These are phyloP conservation scores for Achaetomiella virescens DNA, from an alignment of 495 filamentous ascomycete genomes.

Conservation along the genomic window DNA sequence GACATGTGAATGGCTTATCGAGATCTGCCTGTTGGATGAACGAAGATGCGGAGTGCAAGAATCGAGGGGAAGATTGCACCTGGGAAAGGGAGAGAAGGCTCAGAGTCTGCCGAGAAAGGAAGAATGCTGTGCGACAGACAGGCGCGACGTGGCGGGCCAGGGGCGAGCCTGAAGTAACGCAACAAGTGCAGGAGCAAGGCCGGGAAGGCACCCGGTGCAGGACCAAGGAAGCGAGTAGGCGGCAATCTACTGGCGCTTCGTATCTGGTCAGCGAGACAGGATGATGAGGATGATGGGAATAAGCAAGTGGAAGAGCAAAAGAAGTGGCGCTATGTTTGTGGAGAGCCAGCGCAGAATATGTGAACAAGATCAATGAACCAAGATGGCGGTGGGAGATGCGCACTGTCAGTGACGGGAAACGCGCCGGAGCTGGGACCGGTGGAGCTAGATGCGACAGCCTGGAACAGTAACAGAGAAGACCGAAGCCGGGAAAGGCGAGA, in stretches of 20 bases:
- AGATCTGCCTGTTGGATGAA: background rate
- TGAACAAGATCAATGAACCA: background rate
- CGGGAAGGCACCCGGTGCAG: background rate
- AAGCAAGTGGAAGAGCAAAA: background rate
- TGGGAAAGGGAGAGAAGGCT: background rate
- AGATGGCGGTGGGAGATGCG: no score
- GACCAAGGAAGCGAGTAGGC: background rate
- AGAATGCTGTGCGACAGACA: slow-evolving; percentile 2
- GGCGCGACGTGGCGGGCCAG: slow-evolving; percentile 3
- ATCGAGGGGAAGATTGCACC: background rate
- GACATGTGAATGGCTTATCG: background rate
- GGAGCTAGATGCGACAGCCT: slow-evolving; percentile 3
- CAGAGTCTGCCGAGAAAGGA: background rate
- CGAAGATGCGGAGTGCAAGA: background rate
- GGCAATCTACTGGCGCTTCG: background rate
- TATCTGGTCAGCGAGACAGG: background rate
- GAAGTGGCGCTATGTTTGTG: background rate
- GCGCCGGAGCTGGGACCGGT: background rate
- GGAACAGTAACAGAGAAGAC: background rate
- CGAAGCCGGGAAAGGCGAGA: background rate
- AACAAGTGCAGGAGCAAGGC: background rate
- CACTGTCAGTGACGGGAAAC: no score
- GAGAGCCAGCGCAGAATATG: background rate
- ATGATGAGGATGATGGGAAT: no score
- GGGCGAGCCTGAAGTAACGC: background rate